Percentiles rank a stretch among this genome's conserved stretches.
These are phyloP conservation scores for Solanum dulcamara DNA, from an alignment of 257 asterid genomes.

Conservation along the genomic window DNA sequence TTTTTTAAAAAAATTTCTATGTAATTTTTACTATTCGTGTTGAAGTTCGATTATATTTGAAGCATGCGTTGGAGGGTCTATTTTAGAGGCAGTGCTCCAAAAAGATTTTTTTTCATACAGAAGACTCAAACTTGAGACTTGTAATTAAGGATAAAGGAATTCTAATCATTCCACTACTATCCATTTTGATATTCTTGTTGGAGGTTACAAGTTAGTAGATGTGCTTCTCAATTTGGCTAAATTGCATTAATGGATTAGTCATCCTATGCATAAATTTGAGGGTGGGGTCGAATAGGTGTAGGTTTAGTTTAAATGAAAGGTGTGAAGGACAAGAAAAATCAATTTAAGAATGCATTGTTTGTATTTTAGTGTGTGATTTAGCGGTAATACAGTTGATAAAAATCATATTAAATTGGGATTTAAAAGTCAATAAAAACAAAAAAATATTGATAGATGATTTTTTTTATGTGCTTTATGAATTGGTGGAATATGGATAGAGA, in stretches of 20 bases:
- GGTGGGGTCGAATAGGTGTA: not conserved
- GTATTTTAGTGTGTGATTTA: not conserved
- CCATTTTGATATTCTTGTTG: not conserved
- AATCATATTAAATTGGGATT: not conserved
- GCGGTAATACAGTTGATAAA: not conserved
- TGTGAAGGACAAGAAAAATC: not conserved
- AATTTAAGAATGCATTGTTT: not conserved
- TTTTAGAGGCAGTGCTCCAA: too few species aligned
- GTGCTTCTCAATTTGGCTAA: not conserved
- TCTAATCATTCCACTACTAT: not conserved
- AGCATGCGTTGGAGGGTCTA: fast-evolving
- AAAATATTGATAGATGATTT: not conserved
- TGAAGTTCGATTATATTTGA: fast-evolving
- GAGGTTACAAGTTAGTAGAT: not conserved
- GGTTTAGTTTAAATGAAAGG: not conserved
- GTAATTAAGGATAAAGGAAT: too few species aligned
- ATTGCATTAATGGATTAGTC: not conserved
- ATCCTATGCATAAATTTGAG: not conserved
- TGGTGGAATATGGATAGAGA: not conserved
- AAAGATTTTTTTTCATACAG: too few species aligned
- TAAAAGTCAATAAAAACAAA: not conserved
- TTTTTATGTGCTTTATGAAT: not conserved
- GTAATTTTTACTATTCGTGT: fast-evolving
- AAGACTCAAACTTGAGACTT: too few species aligned
- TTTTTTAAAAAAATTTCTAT: too few species aligned